Base-by-base conservation (phyloP, 2,329 filamentous ascomycete genomes). In the Neospermospora avenae region DNA sequence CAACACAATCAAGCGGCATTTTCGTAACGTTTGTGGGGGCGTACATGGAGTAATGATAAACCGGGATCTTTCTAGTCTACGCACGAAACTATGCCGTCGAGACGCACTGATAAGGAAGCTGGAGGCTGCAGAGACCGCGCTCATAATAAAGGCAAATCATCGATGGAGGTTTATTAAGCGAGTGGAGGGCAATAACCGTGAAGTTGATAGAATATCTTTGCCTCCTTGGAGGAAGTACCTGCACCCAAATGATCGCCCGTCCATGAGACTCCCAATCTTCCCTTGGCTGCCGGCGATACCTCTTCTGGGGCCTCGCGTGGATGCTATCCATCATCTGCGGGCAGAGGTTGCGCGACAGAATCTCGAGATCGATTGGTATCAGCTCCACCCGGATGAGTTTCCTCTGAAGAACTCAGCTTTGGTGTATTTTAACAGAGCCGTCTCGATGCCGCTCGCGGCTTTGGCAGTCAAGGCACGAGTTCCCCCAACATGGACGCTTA, bases 1-100 rank as follows among this genome's bases (percentile, higher is more conserved):
- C 49, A 85, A 93, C 24, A 89, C 89, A 0, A 80, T 98, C 7
- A 82, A 86, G 60, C 88, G 87, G 0, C 79, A 97, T 0, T 97
- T 95, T 70, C 92, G 97, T 71, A 91, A 96, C 1, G 96, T 96
- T 67, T 93, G 93, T 0, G 92, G 93, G 18, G 93, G 93, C 31
- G 87, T 97, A 70, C 84, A 89, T 60, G 96, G 96, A 66, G 89
- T 98, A 52, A 97, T 91, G 91, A 85, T 97, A 68, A 97, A 96
- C 60, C 84, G 92, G 62, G 89, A 97, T 70, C 86, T 91, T 65
- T 89, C 91, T 42, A 82, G 86, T 8, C 82, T 97, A 10, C 81
- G 89, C 55, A 88, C 91, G 64, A 97, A 97, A 72, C 87, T 97
- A 46, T 83, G 89, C 53, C 78, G 84, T 66, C 83, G 92, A 45